Conservation (phyloP, 805 yeast genomes). For the Spathaspora arborariae region DNA sequence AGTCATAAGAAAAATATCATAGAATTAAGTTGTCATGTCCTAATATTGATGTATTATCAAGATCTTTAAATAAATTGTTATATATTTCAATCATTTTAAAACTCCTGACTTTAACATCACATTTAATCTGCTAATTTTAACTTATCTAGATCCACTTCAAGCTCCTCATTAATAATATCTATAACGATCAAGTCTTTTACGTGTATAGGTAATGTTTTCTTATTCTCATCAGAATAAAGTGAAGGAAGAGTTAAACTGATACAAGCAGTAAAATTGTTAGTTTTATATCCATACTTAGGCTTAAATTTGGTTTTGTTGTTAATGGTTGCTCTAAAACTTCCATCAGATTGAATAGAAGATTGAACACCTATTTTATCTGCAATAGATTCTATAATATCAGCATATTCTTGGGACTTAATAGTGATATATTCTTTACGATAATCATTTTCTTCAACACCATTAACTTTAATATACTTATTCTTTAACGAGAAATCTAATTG, state of each 20-base stretch:
- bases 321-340: background rate
- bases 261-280: background rate
- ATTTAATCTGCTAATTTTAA: no score
- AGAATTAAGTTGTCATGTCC: background rate
- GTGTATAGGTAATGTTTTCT: background rate
- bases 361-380: background rate
- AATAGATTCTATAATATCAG: background rate
- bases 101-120: no score
- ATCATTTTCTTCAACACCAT: background rate
- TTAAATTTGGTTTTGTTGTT: background rate
- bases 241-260: background rate
- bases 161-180: background rate
- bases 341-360: background rate
- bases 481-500: background rate
- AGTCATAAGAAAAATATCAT: background rate
- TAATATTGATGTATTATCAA: background rate
- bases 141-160: background rate
- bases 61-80: no score
- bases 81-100: no score
- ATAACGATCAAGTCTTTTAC: background rate
- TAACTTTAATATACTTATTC: background rate
- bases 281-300: background rate
- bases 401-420: background rate
- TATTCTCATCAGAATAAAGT: background rate
- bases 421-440: conserved; percentile 1